Percentiles rank a stretch among this genome's conserved stretches.
These are phyloP conservation scores for Gynostemma pentaphyllum DNA, from an alignment of 306 rosid species.

Conservation along the genomic window DNA sequence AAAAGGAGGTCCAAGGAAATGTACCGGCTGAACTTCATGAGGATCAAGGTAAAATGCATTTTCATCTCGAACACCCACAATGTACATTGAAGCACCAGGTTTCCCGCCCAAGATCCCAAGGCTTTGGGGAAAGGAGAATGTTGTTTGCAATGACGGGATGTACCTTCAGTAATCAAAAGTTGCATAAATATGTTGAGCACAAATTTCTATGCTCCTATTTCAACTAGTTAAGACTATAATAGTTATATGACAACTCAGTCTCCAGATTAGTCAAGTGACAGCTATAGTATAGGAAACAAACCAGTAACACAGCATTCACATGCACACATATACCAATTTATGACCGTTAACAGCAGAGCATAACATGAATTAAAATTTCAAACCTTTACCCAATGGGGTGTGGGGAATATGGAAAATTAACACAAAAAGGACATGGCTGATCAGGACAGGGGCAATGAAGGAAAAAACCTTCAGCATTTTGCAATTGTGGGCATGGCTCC, in stretches of 20 bases:
- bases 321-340: neutral
- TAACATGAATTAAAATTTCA: neutral
- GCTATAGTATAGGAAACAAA: neutral
- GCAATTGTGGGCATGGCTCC: neutral
- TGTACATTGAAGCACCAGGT: constrained; percentile 86
- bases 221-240: neutral
- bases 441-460: neutral
- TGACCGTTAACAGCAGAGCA: neutral
- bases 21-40: constrained; percentile 76
- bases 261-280: neutral
- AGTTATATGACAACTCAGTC: neutral
- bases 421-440: neutral
- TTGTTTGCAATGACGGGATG: constrained; percentile 67
- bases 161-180: constrained; percentile 50
- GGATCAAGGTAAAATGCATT: constrained; percentile 94
- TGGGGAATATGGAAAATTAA: neutral
- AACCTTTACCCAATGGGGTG: neutral
- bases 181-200: neutral
- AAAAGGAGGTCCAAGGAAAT: neutral
- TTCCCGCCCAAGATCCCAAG: constrained; percentile 94
- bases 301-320: neutral
- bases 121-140: constrained; percentile 85
- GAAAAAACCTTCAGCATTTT: neutral
- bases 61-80: constrained; percentile 81
- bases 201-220: neutral